Evolutionary conservation across 2,329 filamentous ascomycete species (phyloP).

Genomic region (Rutstroemia sp.): DNA sequence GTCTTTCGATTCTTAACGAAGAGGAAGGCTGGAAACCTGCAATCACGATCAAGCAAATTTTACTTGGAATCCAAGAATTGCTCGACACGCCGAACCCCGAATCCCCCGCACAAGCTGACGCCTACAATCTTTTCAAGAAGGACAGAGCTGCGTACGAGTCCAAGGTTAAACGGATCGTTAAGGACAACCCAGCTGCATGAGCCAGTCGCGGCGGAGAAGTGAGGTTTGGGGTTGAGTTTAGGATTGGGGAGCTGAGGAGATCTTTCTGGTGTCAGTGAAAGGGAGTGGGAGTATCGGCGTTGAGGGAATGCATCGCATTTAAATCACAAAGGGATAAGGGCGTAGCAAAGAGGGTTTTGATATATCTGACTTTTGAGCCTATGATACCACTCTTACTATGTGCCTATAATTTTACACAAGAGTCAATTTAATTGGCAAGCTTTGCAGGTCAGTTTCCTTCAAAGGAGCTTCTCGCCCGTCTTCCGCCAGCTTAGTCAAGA

Average conservation of each 20-base stretch:
- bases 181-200: slow-evolving; percentile 76
- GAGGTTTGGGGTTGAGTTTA: not conserved
- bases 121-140: slow-evolving; percentile 94
- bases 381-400: not conserved
- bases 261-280: not conserved
- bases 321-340: not conserved
- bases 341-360: slow-evolving; percentile 2
- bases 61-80: slow-evolving; percentile 91
- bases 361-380: not conserved
- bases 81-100: slow-evolving; percentile 96
- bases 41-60: slow-evolving; percentile 96
- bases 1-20: slow-evolving; percentile 93
- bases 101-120: slow-evolving; percentile 91
- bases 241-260: not conserved
- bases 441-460: not conserved
- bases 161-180: slow-evolving; percentile 78
- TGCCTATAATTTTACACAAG: not conserved
- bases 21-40: slow-evolving; percentile 98
- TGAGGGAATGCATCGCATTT: slow-evolving; percentile 1
- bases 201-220: not conserved
- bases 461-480: not conserved
- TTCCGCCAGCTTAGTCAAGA: not conserved
- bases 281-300: slow-evolving; percentile 7
- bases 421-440: not conserved
- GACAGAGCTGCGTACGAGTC: slow-evolving; percentile 82